Percentiles rank a stretch among this genome's conserved stretches.
Conservation (phyloP, 805 yeast species). For the Hanseniaspora guilliermondii region DNA sequence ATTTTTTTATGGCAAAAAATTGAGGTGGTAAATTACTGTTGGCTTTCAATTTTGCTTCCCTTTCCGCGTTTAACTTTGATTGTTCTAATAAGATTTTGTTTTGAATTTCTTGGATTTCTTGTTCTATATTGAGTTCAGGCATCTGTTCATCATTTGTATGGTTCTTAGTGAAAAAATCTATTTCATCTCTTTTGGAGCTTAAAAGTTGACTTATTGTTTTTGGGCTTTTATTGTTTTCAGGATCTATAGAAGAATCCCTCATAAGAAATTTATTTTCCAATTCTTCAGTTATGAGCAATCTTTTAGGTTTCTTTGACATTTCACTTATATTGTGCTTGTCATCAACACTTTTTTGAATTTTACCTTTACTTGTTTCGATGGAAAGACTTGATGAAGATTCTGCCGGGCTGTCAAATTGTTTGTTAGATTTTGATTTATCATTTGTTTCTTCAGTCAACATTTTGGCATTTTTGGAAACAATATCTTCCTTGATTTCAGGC, state of each 20-base stretch:
- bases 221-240: not conserved
- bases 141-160: not conserved
- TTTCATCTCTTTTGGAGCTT: constrained; percentile 5
- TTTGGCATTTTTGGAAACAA: constrained; percentile 11
- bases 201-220: constrained; percentile 7
- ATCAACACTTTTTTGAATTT: not conserved
- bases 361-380: constrained; percentile 16
- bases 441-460: not conserved
- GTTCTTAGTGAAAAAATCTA: constrained; percentile 4
- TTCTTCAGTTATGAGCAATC: not conserved
- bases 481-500: not conserved
- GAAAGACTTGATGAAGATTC: not conserved
- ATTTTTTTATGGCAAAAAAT: constrained; percentile 82
- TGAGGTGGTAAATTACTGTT: constrained; percentile 12
- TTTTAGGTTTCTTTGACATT: not conserved
- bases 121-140: not conserved
- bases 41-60: not conserved
- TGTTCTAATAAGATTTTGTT: not conserved
- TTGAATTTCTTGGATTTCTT: not conserved
- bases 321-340: not conserved
- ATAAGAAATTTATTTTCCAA: not conserved
- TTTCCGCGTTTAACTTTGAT: not conserved
- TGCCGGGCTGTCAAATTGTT: not conserved
- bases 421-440: not conserved
- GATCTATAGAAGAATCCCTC: not conserved